Evolutionary conservation across 768 basidiomycete species (phyloP), one percentile per base, ranked within the genome.

Genomic region (Lentinula boryana): DNA sequence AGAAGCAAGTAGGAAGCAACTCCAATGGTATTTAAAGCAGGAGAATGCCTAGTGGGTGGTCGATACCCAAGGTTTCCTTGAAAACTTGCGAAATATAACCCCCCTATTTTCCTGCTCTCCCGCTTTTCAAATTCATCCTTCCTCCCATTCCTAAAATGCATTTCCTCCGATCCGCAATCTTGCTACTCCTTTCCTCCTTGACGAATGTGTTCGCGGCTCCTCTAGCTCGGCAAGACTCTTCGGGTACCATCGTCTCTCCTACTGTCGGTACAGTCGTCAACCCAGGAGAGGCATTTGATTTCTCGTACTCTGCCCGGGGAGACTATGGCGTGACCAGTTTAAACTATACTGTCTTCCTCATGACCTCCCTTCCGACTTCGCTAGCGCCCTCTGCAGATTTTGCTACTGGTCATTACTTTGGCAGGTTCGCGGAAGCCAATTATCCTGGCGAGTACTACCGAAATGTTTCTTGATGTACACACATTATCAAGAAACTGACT

Each of bases 341-440:
- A 5, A 68, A 71, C 63, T 78, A 69, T 63, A 75, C 75, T 8
- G 78, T 79, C 18, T 79, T 72, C 68, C 66, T 80, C 41, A 63
- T 77, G 58, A 77, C 74, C 31, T 64, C 68, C 16, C 55, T 62
- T 16, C 75, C 74, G 12, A 63, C 61, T 27, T 62, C 64, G 2
- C 61, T 73, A 49, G 53, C 58, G 7, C 68, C 71, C 2, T 58
- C 69, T 9, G 68, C 70, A 9, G 64, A 72, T 33, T 74, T 73
- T 57, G 72, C 71, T 32, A 71, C 66, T 35, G 78, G 79, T 2
- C 71, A 76, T 62, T 80, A 71, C 67, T 79, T 81, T 63, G 80
- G 80, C 12, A 69, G 74, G 7, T 81, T 72, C 64, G 71, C 78
- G 31, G 71, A 71, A 32, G 69, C 73, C 27, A 80, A 78, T 61